Evolutionary conservation across 2,329 filamentous ascomycete genomes (phyloP).

Genomic region (Nothomitra cinnamomea): DNA sequence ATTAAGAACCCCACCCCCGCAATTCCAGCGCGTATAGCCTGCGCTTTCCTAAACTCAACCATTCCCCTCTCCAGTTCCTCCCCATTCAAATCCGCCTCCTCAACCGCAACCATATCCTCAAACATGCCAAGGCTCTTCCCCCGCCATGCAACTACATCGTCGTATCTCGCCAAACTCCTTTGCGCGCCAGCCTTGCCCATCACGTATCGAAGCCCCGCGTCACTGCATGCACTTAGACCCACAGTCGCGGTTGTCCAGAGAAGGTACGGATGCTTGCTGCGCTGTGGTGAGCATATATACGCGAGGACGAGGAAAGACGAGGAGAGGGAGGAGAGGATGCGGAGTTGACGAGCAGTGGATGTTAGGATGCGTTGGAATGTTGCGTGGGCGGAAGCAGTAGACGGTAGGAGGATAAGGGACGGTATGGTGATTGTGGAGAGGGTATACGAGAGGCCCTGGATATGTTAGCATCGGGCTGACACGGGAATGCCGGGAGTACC

Average conservation of each 20-base stretch:
- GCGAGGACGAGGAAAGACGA: constrained; percentile 58
- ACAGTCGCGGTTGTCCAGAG: constrained; percentile 62
- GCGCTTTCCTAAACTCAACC: constrained; percentile 36
- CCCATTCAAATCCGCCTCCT: constrained; percentile 34
- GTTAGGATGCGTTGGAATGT: constrained; percentile 52
- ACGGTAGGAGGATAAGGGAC: constrained; percentile 63
- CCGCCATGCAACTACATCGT: constrained; percentile 42
- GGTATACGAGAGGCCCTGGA: constrained; percentile 75
- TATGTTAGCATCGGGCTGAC: not conserved
- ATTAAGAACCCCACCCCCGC: constrained; percentile 41
- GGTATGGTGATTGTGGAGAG: constrained; percentile 64
- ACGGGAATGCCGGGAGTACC: constrained; percentile 5
- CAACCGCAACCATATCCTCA: constrained; percentile 28
- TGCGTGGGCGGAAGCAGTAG: constrained; percentile 51
- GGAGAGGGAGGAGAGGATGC: constrained; percentile 50
- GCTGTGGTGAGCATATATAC: constrained; percentile 57
- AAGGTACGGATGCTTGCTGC: constrained; percentile 72
- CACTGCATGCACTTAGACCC: constrained; percentile 19
- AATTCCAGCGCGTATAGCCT: constrained; percentile 36
- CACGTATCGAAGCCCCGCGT: not conserved
- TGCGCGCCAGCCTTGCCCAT: constrained; percentile 4
- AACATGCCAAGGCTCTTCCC: constrained; percentile 37
- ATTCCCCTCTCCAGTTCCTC: constrained; percentile 43
- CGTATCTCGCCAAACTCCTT: constrained; percentile 6
- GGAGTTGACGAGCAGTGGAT: constrained; percentile 46